Base-by-base conservation (phyloP, 2,329 filamentous ascomycete genomes). In the Cercospora citrullina region DNA sequence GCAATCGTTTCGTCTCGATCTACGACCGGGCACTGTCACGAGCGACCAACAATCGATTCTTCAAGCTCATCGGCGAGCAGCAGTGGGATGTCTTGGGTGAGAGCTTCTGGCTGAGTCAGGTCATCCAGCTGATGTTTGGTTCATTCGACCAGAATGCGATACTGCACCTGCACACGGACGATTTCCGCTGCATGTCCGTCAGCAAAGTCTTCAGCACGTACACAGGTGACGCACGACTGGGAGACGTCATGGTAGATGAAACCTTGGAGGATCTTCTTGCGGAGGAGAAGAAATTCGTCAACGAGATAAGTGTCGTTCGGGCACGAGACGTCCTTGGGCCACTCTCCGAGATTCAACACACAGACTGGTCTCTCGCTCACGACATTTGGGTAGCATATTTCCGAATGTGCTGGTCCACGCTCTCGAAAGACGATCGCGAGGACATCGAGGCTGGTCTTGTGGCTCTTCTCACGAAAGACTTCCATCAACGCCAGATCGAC, bases 31-130 rank as follows among this genome's bases (percentile, higher is more conserved):
- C 93, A 77, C 84, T 99, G 72, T 96, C 93, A n/a, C 92, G 94
- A 76, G 93, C 93, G 7, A 94, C 94, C 0, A 96, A 91, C 75
- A 92, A 92, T 67, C 90, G 96, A 42, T 85, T 99, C 45, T 91
- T 90, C 68, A 98, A 97, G 80, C 90, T 98, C 4, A 87, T 99
- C 65, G 90, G 89, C 0, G 91, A 91, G 26, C 96, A 99, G 78
- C 98, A 98, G 74, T 99, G 95, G 95, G 94, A 98, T 77, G 96
- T 92, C 0, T 84, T 99, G 59, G 89, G 89, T 1, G 95, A 99
- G 74, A 96, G 92, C 1, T 99, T 96, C 82, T 99, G 96, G 96
- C 84, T 99, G 60, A 90, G 93, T 48, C 95, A 99, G 80, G 94
- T 96, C 36, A 93, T 93, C 18, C 95, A 99, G 75, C 85, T 99